A percentile compares a stretch with the other conserved stretches of the same genome.
Evolutionary conservation across 2,329 filamentous ascomycete genomes (phyloP).

Genomic region (Ophiostoma australiae): DNA sequence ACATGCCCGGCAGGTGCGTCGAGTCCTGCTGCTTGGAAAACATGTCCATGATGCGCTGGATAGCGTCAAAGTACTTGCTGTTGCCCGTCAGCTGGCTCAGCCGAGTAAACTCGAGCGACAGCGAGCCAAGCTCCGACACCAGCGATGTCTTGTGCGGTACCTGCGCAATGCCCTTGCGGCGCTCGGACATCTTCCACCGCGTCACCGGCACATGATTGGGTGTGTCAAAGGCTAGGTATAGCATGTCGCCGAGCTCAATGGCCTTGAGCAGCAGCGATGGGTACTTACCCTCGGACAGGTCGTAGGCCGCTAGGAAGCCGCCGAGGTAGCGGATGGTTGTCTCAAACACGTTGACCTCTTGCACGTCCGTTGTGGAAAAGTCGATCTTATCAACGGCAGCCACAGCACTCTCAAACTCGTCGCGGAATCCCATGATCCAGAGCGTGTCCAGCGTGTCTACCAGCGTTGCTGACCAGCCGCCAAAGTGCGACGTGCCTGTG

Average conservation of each 20-base stretch:
- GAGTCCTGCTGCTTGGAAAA: constrained; percentile 50
- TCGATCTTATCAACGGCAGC: constrained; percentile 54
- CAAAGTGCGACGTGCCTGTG: constrained; percentile 42
- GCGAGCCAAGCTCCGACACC: constrained; percentile 51
- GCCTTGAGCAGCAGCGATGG: constrained; percentile 45
- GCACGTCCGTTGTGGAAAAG: constrained; percentile 40
- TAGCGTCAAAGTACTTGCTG: constrained; percentile 56
- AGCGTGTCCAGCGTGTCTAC: constrained; percentile 65
- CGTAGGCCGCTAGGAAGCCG: constrained; percentile 63
- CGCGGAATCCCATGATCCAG: constrained; percentile 65
- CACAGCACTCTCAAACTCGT: constrained; percentile 62
- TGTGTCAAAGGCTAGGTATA: constrained; percentile 52
- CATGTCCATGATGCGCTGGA: constrained; percentile 52
- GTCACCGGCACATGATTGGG: constrained; percentile 49
- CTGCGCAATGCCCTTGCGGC: constrained; percentile 11
- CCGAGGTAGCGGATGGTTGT: constrained; percentile 68
- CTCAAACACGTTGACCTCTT: constrained; percentile 51
- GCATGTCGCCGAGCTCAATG: constrained; percentile 49
- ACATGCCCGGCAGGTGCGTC: constrained; percentile 57
- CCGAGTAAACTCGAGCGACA: constrained; percentile 59
- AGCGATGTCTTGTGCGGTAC: constrained; percentile 27
- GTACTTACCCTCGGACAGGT: constrained; percentile 48
- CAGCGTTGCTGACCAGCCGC: constrained; percentile 62
- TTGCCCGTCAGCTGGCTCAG: constrained; percentile 58
- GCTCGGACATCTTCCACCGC: constrained; percentile 41